These are phyloP conservation scores for Misopates orontium DNA, from an alignment of 257 asterid genomes.

Conservation along the genomic window DNA sequence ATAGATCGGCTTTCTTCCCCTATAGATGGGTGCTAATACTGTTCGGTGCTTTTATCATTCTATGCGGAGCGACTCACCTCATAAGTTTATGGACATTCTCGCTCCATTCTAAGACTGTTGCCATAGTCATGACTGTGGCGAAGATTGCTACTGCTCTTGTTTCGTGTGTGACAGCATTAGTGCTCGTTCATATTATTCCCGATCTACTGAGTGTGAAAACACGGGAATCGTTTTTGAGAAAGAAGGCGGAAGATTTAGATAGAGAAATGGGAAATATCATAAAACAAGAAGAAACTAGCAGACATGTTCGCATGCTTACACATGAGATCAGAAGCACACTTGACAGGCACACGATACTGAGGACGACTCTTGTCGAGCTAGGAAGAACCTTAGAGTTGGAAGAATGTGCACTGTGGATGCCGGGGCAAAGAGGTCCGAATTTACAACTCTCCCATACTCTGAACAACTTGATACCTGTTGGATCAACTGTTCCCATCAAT, in stretches of 20 bases:
- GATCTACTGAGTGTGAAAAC: slow-evolving; percentile 66
- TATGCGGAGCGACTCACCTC: slow-evolving; percentile 79
- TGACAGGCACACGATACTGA: slow-evolving; percentile 67
- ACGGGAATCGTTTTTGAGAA: slow-evolving; percentile 52
- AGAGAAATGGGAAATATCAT: slow-evolving; percentile 71
- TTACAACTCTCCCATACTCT: slow-evolving; percentile 65
- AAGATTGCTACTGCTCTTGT: slow-evolving; percentile 68
- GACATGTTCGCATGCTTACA: slow-evolving; percentile 81
- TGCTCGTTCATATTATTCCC: slow-evolving; percentile 78
- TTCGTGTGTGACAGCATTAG: slow-evolving; percentile 66
- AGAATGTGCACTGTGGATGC: slow-evolving; percentile 88
- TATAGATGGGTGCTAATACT: slow-evolving; percentile 79
- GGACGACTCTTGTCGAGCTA: slow-evolving; percentile 72
- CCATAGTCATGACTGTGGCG: slow-evolving; percentile 59
- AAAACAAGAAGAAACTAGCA: slow-evolving; percentile 72
- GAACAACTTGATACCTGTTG: slow-evolving; percentile 54
- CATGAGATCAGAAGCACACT: slow-evolving; percentile 83
- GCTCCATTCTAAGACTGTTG: slow-evolving; percentile 63
- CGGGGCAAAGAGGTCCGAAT: slow-evolving; percentile 54
- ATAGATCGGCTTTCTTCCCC: slow-evolving; percentile 65
- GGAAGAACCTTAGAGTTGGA: slow-evolving; percentile 68
- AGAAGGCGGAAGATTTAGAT: slow-evolving; percentile 70
- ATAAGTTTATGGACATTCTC: slow-evolving; percentile 69
- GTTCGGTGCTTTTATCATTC: slow-evolving; percentile 71
- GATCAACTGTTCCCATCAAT: slow-evolving; percentile 57